Evolutionary conservation across 495 filamentous ascomycete genomes (phyloP), one percentile per base, ranked within the genome.

Genomic region (Tricharina praecox): DNA sequence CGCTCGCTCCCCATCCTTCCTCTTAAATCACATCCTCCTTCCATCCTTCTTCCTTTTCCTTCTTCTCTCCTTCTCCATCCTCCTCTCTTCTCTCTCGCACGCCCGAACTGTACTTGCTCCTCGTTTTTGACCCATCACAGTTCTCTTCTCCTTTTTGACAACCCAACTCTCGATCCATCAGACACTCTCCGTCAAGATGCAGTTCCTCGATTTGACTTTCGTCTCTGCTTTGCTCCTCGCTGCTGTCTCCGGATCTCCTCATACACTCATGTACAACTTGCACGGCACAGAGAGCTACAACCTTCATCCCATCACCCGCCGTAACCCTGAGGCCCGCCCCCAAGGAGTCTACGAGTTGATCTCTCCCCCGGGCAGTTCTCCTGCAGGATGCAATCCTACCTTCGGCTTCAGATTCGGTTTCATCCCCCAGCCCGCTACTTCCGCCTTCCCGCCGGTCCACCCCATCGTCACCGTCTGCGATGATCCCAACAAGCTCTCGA

Each of bases 401-500:
- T 49, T 49, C 32, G 1, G 20, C 0, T 11, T 33, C 10, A 18
- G 19, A 16, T 56, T 58, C 18, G 50, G 50, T 4, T 7, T 55
- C 13, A 8, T 43, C 20, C 43, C 51, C 9, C 4, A 13, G 15
- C 38, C 46, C 3, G 41, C 36, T 8, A 5, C 34, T 32, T 5
- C 52, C 35, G 5, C 32, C 36, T 36, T 45, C 30, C 4, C 9
- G 9, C 0, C 15, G 11, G 10, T 23, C 23, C 30, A n/a, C 11
- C 41, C 44, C 26, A 23, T 56, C 2, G 24, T 40, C 5, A 25
- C 50, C 21, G 44, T 48, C 15, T 58, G 50, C 44, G 30, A 36
- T 11, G 11, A 30, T 0, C 41, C 28, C 0, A 16, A 10, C 21
- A 11, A 21, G 9, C 66, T 83, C 20, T 66, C 68, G 1, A 56